These are phyloP conservation scores for Fereydounia khargensis DNA, from an alignment of 1,284 basidiomycete species.

Conservation along the genomic window DNA sequence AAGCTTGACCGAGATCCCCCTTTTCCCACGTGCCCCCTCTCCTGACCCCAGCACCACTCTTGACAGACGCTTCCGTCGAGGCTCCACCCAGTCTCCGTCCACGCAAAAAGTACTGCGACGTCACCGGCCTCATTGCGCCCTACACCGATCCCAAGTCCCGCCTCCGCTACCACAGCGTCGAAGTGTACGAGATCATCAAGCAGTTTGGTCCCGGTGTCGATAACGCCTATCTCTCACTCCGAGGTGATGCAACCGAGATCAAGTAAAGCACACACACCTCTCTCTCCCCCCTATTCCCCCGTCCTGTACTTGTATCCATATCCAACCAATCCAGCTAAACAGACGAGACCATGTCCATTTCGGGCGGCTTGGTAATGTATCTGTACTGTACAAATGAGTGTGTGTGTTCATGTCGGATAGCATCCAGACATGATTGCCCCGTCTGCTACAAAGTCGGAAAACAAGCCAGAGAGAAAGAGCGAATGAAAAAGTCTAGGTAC, in stretches of 20 bases:
- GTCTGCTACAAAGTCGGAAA: too few species aligned
- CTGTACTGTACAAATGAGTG: too few species aligned
- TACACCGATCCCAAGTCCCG: conserved; percentile 81
- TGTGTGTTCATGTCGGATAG: too few species aligned
- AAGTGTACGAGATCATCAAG: conserved; percentile 78
- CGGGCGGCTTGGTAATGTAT: too few species aligned
- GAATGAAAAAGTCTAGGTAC: too few species aligned
- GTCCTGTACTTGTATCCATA: background rate
- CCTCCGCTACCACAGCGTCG: conserved; percentile 79
- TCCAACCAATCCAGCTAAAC: too few species aligned
- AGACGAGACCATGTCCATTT: too few species aligned
- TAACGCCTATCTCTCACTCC: conserved; percentile 47
- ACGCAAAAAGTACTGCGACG: conserved; percentile 77
- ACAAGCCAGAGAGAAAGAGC: too few species aligned
- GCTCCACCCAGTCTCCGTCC: conserved; percentile 79
- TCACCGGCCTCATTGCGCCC: conserved; percentile 79
- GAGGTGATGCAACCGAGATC: conserved; percentile 49
- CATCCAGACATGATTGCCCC: too few species aligned
- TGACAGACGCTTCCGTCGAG: conserved; percentile 75
- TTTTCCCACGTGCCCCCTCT: too few species aligned
- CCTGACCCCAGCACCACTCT: too few species aligned
- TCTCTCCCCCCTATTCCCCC: background rate
- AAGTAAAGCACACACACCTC: conserved; percentile 11
- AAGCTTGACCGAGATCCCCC: too few species aligned
- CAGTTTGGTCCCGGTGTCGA: conserved; percentile 61